These are phyloP conservation scores for Agroathelia rolfsii DNA, from an alignment of 1,284 basidiomycete species.

Conservation along the genomic window DNA sequence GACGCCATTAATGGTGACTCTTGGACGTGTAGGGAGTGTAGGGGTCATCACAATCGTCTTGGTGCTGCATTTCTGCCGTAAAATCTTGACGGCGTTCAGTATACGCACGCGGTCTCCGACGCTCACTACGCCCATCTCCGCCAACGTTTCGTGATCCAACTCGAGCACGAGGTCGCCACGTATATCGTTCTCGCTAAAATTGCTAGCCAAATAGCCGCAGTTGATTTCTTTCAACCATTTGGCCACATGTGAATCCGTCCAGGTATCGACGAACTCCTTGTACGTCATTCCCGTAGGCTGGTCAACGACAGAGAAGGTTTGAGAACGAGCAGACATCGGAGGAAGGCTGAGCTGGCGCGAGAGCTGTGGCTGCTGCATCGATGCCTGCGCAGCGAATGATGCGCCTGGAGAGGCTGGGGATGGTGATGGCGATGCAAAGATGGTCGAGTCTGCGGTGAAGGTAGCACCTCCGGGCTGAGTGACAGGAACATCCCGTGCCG, in stretches of 20 bases:
- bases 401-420: too few species aligned
- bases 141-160: conserved; percentile 74
- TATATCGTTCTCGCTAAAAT: conserved; percentile 81
- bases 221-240: conserved; percentile 66
- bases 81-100: conserved; percentile 69
- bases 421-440: too few species aligned
- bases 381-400: too few species aligned
- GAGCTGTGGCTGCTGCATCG: conserved; percentile 16
- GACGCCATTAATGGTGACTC: conserved; percentile 5
- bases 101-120: conserved; percentile 88
- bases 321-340: too few species aligned
- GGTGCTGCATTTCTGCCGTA: conserved; percentile 47
- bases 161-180: conserved; percentile 83
- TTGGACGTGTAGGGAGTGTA: conserved; percentile 9
- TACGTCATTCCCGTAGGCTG: conserved; percentile 49
- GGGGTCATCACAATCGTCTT: conserved; percentile 12
- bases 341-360: conserved; percentile 29
- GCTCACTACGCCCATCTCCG: conserved; percentile 81
- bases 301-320: conserved; percentile 33
- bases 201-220: conserved; percentile 57
- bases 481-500: too few species aligned
- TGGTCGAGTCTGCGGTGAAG: too few species aligned
- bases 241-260: conserved; percentile 62
- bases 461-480: too few species aligned
- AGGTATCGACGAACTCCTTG: conserved; percentile 52